phyloP scores from a whole-genome alignment of 257 asterid species.

The Solanum pinnatisectum region DNA sequence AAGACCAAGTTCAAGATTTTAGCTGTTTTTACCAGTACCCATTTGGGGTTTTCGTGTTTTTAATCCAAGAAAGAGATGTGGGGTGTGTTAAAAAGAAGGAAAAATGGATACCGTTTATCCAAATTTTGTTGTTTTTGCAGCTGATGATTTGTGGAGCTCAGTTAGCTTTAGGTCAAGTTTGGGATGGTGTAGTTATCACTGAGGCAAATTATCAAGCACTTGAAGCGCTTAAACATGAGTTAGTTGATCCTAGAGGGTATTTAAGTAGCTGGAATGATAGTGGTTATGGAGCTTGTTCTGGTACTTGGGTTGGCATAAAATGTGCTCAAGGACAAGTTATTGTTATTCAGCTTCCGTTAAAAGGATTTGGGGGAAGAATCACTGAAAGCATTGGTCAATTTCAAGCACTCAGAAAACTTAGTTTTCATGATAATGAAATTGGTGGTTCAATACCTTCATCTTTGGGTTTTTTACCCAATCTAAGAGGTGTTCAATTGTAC shows the following conservation, averaged over 20 bases:
- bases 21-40: background rate
- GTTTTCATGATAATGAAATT: constrained; percentile 76
- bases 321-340: constrained; percentile 93
- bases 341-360: constrained; percentile 90
- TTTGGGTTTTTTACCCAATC: constrained; percentile 56
- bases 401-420: constrained; percentile 72
- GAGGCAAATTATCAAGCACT: constrained; percentile 68
- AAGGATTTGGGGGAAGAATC: constrained; percentile 60
- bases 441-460: constrained; percentile 64
- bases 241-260: constrained; percentile 75
- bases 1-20: background rate
- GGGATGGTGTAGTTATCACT: constrained; percentile 88
- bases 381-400: constrained; percentile 66
- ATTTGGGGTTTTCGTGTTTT: constrained; percentile 1
- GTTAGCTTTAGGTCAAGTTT: constrained; percentile 28
- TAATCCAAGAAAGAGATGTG: background rate
- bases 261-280: constrained; percentile 78
- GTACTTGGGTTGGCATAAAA: constrained; percentile 79
- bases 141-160: constrained; percentile 7
- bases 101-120: constrained; percentile 16
- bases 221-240: constrained; percentile 65
- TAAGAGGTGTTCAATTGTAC: constrained; percentile 79
- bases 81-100: constrained; percentile 13
- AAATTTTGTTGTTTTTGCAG: constrained; percentile 12
- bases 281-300: constrained; percentile 85